These are phyloP conservation scores for Blastobotrys mokoenaii DNA, from an alignment of 805 yeast species.

Conservation along the genomic window DNA sequence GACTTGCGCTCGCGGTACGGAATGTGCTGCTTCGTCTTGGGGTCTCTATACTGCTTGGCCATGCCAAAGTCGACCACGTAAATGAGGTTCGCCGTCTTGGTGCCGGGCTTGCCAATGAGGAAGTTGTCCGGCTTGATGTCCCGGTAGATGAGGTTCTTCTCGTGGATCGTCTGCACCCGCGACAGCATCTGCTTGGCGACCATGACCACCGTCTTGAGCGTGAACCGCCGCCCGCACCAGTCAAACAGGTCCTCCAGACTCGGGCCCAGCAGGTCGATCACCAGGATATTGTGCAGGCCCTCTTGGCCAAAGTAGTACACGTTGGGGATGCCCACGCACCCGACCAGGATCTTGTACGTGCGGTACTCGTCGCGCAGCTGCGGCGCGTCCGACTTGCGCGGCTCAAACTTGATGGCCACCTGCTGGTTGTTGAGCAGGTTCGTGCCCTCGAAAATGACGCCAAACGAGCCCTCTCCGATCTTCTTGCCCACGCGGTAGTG, in stretches of 20 bases:
- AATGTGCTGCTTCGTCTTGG: slow-evolving; percentile 86
- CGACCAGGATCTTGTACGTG: slow-evolving; percentile 87
- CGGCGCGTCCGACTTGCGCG: slow-evolving; percentile 90
- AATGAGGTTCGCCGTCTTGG: slow-evolving; percentile 90
- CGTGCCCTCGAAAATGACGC: slow-evolving; percentile 84
- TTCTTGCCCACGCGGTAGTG: slow-evolving; percentile 87
- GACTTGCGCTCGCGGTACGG: slow-evolving; percentile 95
- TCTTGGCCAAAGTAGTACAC: slow-evolving; percentile 96
- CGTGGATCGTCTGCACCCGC: slow-evolving; percentile 91
- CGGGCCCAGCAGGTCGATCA: slow-evolving; percentile 91
- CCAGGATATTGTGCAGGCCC: slow-evolving; percentile 95
- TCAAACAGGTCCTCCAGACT: slow-evolving; percentile 91
- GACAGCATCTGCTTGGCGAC: slow-evolving; percentile 92
- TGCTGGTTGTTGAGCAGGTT: slow-evolving; percentile 94
- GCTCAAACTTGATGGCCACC: slow-evolving; percentile 92
- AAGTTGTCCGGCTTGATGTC: slow-evolving; percentile 82
- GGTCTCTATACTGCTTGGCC: slow-evolving; percentile 90
- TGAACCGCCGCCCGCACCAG: slow-evolving; percentile 88
- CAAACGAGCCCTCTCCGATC: slow-evolving; percentile 95
- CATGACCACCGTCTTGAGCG: slow-evolving; percentile 85
- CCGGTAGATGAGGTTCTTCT: slow-evolving; percentile 80
- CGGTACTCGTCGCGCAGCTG: slow-evolving; percentile 95
- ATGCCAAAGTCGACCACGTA: slow-evolving; percentile 91
- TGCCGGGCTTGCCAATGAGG: slow-evolving; percentile 86
- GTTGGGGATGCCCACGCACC: slow-evolving; percentile 96